Conservation (phyloP, 192 early-diverging fungal genomes). For the Backusella parvicylindrica region DNA sequence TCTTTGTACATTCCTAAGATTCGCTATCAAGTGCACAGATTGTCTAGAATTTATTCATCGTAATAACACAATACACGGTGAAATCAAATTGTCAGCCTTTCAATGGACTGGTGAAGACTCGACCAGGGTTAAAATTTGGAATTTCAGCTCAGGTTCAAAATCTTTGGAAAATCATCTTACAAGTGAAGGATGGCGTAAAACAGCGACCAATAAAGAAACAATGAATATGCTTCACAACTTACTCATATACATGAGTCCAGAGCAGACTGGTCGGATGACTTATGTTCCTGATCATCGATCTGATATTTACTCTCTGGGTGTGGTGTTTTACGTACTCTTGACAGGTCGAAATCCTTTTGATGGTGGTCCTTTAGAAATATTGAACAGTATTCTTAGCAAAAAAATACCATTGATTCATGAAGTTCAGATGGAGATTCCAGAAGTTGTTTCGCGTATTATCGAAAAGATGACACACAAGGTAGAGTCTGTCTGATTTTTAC, state of each 20-base stretch:
- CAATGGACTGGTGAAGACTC: conserved; percentile 22
- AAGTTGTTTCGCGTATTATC: conserved; percentile 18
- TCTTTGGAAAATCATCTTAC: conserved; percentile 22
- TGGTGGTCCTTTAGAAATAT: conserved; percentile 32
- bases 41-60: conserved; percentile 34
- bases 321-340: conserved; percentile 29
- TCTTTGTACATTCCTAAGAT: conserved; percentile 25
- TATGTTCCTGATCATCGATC: conserved; percentile 32
- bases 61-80: conserved; percentile 26
- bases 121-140: conserved; percentile 18
- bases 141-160: conserved; percentile 17
- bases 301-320: conserved; percentile 32
- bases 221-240: conserved; percentile 12
- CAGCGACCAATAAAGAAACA: conserved; percentile 16
- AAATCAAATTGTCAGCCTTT: conserved; percentile 22
- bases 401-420: conserved; percentile 21
- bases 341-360: conserved; percentile 25
- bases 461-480: conserved; percentile 34
- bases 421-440: conserved; percentile 23
- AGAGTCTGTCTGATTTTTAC: background rate
- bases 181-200: conserved; percentile 26
- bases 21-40: conserved; percentile 32
- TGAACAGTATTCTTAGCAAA: conserved; percentile 29
- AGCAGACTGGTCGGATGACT: conserved; percentile 31
- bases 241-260: conserved; percentile 24